A percentile compares a stretch with the other conserved stretches of the same genome.
These are phyloP conservation scores for Fusarium oligoseptatum DNA, from an alignment of 2,329 filamentous ascomycete species.

Conservation along the genomic window DNA sequence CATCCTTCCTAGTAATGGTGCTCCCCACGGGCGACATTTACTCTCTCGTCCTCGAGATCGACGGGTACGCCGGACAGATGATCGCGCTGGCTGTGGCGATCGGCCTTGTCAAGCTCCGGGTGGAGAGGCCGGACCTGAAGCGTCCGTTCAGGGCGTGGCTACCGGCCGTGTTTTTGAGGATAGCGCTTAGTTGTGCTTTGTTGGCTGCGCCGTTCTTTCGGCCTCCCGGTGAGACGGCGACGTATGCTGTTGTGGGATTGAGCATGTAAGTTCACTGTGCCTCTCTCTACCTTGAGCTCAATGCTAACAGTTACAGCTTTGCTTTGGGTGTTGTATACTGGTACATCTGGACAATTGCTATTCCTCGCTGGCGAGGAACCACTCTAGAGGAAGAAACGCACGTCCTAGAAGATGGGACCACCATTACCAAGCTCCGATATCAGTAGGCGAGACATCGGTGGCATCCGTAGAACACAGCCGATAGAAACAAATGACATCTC, in stretches of 20 bases:
- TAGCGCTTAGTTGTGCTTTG: constrained; percentile 66
- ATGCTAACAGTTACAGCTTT: constrained; percentile 57
- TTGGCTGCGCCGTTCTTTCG: constrained; percentile 74
- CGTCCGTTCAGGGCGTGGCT: constrained; percentile 76
- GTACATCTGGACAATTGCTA: constrained; percentile 73
- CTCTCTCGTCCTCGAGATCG: constrained; percentile 79
- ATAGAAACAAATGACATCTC: not conserved
- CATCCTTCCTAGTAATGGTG: constrained; percentile 74
- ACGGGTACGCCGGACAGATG: constrained; percentile 75
- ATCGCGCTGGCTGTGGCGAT: constrained; percentile 68
- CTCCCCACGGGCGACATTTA: constrained; percentile 76
- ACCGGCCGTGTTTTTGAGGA: constrained; percentile 68
- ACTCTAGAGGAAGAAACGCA: constrained; percentile 72
- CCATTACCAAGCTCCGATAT: constrained; percentile 68
- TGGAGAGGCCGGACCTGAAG: constrained; percentile 68
- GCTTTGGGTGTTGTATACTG: constrained; percentile 73
- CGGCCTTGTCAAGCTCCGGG: constrained; percentile 72
- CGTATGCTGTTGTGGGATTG: constrained; percentile 66
- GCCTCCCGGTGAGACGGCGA: constrained; percentile 63
- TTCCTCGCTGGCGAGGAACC: constrained; percentile 72
- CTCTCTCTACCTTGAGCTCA: not conserved
- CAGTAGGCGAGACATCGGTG: constrained; percentile 3
- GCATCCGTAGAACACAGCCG: not conserved
- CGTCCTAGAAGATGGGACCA: constrained; percentile 75
- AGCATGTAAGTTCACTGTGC: constrained; percentile 61